phyloP scores from a whole-genome alignment of 2,329 filamentous ascomycete genomes.

The Fonsecaea multimorphosa region DNA sequence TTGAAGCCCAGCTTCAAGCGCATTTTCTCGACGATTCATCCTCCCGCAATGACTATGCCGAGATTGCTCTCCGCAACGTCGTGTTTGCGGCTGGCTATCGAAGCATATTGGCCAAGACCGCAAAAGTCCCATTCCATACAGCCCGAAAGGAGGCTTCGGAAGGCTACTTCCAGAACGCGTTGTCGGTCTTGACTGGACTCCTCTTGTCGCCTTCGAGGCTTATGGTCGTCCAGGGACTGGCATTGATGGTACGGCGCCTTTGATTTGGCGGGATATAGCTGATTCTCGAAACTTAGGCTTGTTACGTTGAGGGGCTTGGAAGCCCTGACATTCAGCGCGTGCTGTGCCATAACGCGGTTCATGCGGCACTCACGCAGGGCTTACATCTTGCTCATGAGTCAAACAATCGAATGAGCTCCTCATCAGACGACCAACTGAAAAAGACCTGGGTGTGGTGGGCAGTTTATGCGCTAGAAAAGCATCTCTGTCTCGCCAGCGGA shows the following conservation, averaged over 20 bases:
- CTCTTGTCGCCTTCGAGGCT: constrained; percentile 19
- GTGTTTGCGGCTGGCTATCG: constrained; percentile 24
- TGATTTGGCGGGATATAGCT: not conserved
- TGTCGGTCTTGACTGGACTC: constrained; percentile 21
- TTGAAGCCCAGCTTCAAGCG: constrained; percentile 15
- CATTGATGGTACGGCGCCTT: constrained; percentile 18
- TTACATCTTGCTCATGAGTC: constrained; percentile 20
- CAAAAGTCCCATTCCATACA: constrained; percentile 6
- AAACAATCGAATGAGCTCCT: constrained; percentile 5
- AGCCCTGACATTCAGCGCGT: constrained; percentile 14
- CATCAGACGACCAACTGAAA: constrained; percentile 12
- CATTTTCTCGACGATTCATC: constrained; percentile 3
- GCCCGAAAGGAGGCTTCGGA: constrained; percentile 16
- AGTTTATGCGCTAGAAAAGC: constrained; percentile 17
- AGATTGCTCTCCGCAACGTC: constrained; percentile 23
- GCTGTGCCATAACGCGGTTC: constrained; percentile 20
- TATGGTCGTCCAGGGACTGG: constrained; percentile 17
- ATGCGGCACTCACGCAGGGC: constrained; percentile 20
- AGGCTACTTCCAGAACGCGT: constrained; percentile 19
- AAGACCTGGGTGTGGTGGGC: constrained; percentile 21
- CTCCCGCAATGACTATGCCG: constrained; percentile 8
- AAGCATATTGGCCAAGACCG: constrained; percentile 18
- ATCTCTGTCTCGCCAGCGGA: constrained; percentile 3
- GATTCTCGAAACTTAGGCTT: constrained; percentile 6
- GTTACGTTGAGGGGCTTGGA: constrained; percentile 20